phyloP scores from a whole-genome alignment of 2,329 filamentous ascomycete species.

The Neophaeococcomyces mojaviensis region DNA sequence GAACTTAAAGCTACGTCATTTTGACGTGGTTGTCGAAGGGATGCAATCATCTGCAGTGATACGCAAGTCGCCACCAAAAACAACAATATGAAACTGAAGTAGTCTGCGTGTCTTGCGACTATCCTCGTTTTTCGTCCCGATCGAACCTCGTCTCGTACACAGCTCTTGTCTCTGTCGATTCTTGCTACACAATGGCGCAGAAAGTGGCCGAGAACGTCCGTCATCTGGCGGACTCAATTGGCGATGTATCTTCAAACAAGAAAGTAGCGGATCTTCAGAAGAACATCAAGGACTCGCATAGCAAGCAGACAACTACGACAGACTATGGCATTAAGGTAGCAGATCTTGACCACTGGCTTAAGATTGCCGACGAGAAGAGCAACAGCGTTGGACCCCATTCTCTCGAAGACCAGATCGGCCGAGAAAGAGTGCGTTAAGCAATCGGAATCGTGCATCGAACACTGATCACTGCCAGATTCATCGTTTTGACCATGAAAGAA shows the following conservation, averaged over 20 bases:
- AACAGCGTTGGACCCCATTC: slow-evolving; percentile 59
- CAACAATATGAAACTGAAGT: too few relatives aligned
- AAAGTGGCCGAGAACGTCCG: slow-evolving; percentile 12
- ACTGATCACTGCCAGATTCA: slow-evolving; percentile 30
- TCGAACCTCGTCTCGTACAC: background rate
- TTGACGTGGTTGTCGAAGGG: too few relatives aligned
- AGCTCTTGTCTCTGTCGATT: background rate
- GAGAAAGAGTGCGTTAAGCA: slow-evolving; percentile 57
- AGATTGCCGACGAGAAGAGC: slow-evolving; percentile 46
- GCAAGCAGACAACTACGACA: slow-evolving; percentile 58
- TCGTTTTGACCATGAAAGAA: slow-evolving; percentile 69
- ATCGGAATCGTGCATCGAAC: too few relatives aligned
- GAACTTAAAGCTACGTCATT: too few relatives aligned
- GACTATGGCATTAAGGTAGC: slow-evolving; percentile 69
- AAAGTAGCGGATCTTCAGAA: slow-evolving; percentile 45
- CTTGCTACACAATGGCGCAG: slow-evolving; percentile 11
- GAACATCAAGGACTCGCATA: slow-evolving; percentile 45
- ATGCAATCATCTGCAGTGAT: background rate
- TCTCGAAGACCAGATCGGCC: slow-evolving; percentile 62
- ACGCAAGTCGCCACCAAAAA: background rate
- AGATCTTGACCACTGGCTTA: slow-evolving; percentile 73
- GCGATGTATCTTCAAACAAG: slow-evolving; percentile 16
- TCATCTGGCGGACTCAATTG: slow-evolving; percentile 11
- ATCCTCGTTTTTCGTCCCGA: too few relatives aligned
- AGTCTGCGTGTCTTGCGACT: too few relatives aligned